These are phyloP conservation scores for Mycena galopus DNA, from an alignment of 768 basidiomycete species.

Conservation along the genomic window DNA sequence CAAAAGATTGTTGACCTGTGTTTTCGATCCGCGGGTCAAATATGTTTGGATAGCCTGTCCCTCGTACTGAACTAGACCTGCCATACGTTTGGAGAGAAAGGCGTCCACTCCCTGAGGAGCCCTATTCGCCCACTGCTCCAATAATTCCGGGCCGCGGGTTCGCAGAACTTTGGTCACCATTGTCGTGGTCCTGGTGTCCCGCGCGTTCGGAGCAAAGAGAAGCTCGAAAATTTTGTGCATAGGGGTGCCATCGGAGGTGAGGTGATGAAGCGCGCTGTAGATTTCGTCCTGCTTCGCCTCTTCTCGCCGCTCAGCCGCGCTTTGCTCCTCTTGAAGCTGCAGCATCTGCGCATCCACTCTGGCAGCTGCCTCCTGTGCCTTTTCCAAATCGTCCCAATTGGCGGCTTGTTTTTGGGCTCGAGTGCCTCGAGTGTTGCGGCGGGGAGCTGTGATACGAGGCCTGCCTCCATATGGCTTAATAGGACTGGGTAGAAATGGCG, in stretches of 20 bases:
- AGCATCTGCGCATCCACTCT: not conserved
- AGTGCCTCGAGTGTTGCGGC: not conserved
- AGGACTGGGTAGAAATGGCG: not conserved
- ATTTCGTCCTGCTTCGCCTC: no score
- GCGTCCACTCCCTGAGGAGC: no score
- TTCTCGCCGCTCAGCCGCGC: no score
- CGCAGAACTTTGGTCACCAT: no score
- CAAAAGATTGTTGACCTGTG: not conserved
- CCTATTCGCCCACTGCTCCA: no score
- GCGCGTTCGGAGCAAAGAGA: no score
- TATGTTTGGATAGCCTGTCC: slow-evolving; percentile 22
- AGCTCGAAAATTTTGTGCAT: no score
- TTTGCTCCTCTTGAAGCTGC: not conserved
- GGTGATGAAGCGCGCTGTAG: no score
- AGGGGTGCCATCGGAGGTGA: no score
- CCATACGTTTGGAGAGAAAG: no score
- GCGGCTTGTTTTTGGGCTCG: not conserved
- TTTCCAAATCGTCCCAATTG: not conserved
- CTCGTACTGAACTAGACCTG: not conserved
- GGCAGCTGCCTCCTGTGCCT: not conserved
- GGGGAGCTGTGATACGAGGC: not conserved
- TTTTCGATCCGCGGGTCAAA: not conserved
- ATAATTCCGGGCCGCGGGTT: no score
- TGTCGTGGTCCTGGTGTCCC: no score
- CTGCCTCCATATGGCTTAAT: not conserved